A percentile compares a stretch with the other conserved stretches of the same genome.
Evolutionary conservation across 768 basidiomycete genomes (phyloP).

Genomic region (Auricularia sp.): DNA sequence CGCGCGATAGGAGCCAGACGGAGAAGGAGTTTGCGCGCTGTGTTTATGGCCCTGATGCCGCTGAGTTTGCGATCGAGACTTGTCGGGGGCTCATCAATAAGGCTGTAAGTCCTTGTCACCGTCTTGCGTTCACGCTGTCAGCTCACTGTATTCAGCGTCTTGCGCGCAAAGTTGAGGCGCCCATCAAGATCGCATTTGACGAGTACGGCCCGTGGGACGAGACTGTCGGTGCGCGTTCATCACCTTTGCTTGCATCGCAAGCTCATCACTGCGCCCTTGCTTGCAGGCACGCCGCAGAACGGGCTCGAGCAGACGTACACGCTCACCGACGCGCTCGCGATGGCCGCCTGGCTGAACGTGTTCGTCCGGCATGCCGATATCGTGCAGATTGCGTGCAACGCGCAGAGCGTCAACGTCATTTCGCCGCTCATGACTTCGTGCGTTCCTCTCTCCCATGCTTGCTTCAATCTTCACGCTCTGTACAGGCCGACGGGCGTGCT

Average conservation of each 20-base stretch:
- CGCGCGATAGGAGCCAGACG: background rate
- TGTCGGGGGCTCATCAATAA: background rate
- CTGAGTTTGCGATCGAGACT: background rate
- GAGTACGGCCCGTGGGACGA: background rate
- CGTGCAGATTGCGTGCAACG: constrained; percentile 51
- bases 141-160: background rate
- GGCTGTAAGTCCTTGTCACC: background rate
- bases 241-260: background rate
- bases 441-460: too few species aligned
- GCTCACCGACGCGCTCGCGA: constrained; percentile 20
- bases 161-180: background rate
- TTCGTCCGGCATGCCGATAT: constrained; percentile 49
- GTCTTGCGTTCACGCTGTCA: background rate
- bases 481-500: background rate
- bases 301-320: background rate
- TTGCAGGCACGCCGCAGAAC: background rate
- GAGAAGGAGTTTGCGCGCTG: background rate
- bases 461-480: too few species aligned
- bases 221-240: background rate
- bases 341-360: constrained; percentile 51
- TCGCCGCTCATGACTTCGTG: constrained; percentile 24
- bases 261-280: background rate
- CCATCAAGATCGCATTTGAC: background rate
- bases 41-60: background rate
- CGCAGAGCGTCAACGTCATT: constrained; percentile 45